phyloP scores from a whole-genome alignment of 257 asterid genomes.

The Nyctanthes arbortristis region DNA sequence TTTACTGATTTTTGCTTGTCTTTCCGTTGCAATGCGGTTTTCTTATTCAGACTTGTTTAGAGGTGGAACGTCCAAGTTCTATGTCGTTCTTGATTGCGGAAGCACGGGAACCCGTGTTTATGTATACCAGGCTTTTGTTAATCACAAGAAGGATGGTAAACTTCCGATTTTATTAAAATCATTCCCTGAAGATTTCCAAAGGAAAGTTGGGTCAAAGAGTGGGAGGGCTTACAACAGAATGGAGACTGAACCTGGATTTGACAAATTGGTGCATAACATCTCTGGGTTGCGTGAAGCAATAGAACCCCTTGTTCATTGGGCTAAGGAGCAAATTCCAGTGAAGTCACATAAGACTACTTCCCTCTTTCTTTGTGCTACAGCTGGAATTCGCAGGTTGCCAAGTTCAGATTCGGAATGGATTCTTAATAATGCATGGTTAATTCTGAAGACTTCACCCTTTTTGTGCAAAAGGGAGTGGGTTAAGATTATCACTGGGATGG shows the following conservation, averaged over 20 bases:
- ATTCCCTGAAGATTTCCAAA: conserved; percentile 71
- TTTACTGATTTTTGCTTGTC: conserved; percentile 54
- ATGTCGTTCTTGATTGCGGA: conserved; percentile 93
- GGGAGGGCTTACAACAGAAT: conserved; percentile 94
- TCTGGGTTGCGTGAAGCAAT: conserved; percentile 67
- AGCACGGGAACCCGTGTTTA: conserved; percentile 98
- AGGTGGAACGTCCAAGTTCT: conserved; percentile 64
- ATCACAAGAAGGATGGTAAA: conserved; percentile 48
- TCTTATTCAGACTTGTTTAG: conserved; percentile 62
- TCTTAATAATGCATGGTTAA: conserved; percentile 81
- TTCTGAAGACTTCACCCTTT: conserved; percentile 68
- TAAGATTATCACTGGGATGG: conserved; percentile 78
- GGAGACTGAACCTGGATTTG: conserved; percentile 99
- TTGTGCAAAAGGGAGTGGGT: conserved; percentile 92
- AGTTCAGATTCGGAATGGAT: conserved; percentile 91
- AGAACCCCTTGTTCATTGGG: conserved; percentile 85
- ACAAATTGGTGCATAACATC: conserved; percentile 77
- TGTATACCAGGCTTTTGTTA: conserved; percentile 73
- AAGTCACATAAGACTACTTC: conserved; percentile 73
- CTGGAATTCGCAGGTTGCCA: conserved; percentile 94
- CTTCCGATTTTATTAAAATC: conserved; percentile 77
- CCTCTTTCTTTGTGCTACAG: conserved; percentile 90
- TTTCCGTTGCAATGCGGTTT: conserved; percentile 45
- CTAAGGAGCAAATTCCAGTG: conserved; percentile 85
- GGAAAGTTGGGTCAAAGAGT: conserved; percentile 52